Evolutionary conservation across 352 stramenopile genomes (phyloP), one percentile per base, ranked within the genome.

Genomic region (Phytophthora europaea): DNA sequence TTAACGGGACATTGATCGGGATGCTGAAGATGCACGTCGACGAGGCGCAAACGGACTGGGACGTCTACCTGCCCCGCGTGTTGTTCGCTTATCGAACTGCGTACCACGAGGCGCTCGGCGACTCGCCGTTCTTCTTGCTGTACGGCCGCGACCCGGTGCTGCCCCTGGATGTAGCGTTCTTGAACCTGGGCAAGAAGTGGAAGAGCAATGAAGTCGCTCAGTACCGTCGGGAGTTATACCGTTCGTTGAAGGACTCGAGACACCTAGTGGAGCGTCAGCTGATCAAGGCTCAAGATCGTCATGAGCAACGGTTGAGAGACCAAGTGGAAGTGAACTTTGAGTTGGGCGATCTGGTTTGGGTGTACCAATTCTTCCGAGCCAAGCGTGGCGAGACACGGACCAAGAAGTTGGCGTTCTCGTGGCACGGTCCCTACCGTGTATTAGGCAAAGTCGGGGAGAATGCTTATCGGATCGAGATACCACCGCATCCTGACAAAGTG

Each of bases 401-500:
- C 10, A 65, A 71, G 34, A 61, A 71, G 23, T 12, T 65, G 1
- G 56, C 47, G 1, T 71, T 61, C 22, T 45, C 56, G 8, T 71
- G 65, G 55, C 55, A 71, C 48, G 65, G 65, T 61, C 55, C 55
- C 18, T 61, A 61, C n/a, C 33, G 55, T 28, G n/a, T 61, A 3
- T 2, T 51, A 0, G 55, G 6, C 1, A 61, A 61, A 18, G 34
- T 50, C 16, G 34, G 55, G 5, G 55, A 51, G 13, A 61, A 61
- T 6, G 16, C 34, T 7, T 61, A 61, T 20, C 34, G 20, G 1
- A 34, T 61, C 0, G 55, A 61, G 1, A 61, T 61, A 13, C 55
- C 55, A 9, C 12, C 55, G 1, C 55, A 61, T 36, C 55, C 55
- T 2, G 20, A 64, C 40, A 64, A 54, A 18, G 18, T 54, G 1